Evolutionary conservation across 345 rosid genomes (phyloP).

Genomic region (Cardiospermum halicacabum): DNA sequence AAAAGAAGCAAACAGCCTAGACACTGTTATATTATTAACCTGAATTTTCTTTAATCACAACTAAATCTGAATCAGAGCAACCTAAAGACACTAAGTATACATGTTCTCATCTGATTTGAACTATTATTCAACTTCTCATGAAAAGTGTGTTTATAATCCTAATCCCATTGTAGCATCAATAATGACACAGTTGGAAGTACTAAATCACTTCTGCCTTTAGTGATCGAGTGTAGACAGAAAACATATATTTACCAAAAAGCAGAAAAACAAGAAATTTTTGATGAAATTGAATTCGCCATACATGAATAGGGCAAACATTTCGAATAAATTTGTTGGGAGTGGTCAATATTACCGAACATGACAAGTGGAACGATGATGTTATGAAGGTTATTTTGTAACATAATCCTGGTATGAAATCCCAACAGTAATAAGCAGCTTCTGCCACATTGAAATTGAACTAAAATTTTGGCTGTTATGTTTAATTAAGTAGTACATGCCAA

Average conservation of each 20-base stretch:
- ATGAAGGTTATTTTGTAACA: not conserved
- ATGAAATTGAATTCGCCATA: not conserved
- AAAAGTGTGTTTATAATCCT: too few species aligned
- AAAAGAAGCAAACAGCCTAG: too few species aligned
- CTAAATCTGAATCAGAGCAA: too few species aligned
- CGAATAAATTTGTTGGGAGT: not conserved
- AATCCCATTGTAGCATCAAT: not conserved
- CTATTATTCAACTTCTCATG: too few species aligned
- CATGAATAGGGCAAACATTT: not conserved
- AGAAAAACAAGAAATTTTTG: not conserved
- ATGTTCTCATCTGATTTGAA: too few species aligned
- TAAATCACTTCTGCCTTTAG: not conserved
- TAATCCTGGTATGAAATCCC: not conserved
- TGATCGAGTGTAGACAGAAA: not conserved
- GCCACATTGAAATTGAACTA: not conserved
- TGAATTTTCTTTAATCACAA: too few species aligned
- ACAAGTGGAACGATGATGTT: not conserved
- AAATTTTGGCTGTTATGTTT: not conserved
- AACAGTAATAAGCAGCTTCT: not conserved
- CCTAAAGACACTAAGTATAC: too few species aligned
- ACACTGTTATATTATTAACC: too few species aligned
- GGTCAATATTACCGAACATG: not conserved
- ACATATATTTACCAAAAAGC: slow-evolving; percentile 6
- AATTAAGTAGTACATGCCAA: slow-evolving; percentile 1
- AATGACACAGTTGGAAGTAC: not conserved